These are phyloP conservation scores for Aspergillus oerlinghausenensis DNA, from an alignment of 2,329 filamentous ascomycete genomes.

Conservation along the genomic window DNA sequence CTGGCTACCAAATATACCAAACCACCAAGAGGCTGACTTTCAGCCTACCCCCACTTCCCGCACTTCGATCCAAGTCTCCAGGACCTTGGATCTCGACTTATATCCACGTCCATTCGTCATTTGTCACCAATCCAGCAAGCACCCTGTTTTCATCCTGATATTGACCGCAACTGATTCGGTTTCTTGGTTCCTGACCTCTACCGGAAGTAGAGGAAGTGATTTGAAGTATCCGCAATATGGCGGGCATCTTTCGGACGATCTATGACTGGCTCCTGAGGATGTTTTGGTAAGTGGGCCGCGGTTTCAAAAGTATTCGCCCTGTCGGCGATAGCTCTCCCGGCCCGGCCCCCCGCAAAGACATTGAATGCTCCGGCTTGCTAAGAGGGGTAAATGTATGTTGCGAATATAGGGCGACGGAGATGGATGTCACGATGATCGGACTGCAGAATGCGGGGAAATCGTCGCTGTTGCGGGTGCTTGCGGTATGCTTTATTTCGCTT, in stretches of 20 bases:
- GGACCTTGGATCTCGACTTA: neutral
- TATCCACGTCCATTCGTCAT: neutral
- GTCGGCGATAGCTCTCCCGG: conserved; percentile 25
- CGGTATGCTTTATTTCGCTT: conserved; percentile 62
- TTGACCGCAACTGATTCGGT: neutral
- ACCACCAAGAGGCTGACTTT: neutral
- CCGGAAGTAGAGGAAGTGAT: neutral
- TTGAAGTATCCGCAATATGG: conserved; percentile 56
- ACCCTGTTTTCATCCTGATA: neutral
- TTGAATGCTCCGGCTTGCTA: conserved; percentile 19
- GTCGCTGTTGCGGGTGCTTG: conserved; percentile 84
- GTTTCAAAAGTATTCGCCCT: conserved; percentile 16
- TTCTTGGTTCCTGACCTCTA: neutral
- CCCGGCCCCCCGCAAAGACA: conserved; percentile 31
- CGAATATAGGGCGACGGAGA: conserved; percentile 80
- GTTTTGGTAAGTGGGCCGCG: conserved; percentile 71
- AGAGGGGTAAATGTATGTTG: conserved; percentile 9
- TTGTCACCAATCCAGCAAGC: neutral
- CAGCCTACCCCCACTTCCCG: neutral
- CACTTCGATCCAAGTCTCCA: neutral
- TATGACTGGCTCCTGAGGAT: conserved; percentile 98
- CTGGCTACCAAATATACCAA: neutral
- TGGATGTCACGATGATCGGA: conserved; percentile 99
- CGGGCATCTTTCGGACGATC: conserved; percentile 84
- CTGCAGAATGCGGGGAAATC: conserved; percentile 98